Percentiles rank a stretch among this genome's conserved stretches.
Evolutionary conservation across 352 stramenopile genomes (phyloP).

Genomic region (Phytophthora litchii): DNA sequence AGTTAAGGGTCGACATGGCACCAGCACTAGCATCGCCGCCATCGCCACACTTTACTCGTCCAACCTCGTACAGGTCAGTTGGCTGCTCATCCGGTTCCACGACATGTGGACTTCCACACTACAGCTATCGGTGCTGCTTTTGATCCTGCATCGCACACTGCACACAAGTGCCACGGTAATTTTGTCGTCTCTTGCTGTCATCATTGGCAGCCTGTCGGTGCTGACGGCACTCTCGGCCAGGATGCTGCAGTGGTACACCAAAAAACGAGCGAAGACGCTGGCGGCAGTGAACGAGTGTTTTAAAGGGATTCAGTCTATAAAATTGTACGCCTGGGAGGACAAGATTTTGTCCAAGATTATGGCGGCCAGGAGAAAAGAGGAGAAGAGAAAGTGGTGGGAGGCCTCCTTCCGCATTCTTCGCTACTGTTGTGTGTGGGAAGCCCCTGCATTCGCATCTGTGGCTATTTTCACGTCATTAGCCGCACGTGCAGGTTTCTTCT

Average conservation of each 20-base stretch:
- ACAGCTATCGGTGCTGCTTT: constrained; percentile 38
- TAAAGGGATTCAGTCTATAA: constrained; percentile 49
- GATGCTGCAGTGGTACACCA: constrained; percentile 39
- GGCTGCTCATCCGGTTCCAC: constrained; percentile 42
- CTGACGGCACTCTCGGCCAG: constrained; percentile 28
- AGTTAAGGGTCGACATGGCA: constrained; percentile 30
- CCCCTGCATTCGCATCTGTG: constrained; percentile 39
- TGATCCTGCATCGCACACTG: constrained; percentile 37
- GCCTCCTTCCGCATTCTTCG: constrained; percentile 34
- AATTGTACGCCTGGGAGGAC: constrained; percentile 51
- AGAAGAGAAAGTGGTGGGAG: constrained; percentile 32
- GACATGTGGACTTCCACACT: constrained; percentile 39
- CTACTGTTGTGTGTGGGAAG: constrained; percentile 46
- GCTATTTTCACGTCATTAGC: constrained; percentile 42
- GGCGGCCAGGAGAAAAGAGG: constrained; percentile 36
- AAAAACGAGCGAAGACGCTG: constrained; percentile 46
- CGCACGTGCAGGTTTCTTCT: constrained; percentile 31
- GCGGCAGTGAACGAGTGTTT: constrained; percentile 48
- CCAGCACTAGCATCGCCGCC: constrained; percentile 38
- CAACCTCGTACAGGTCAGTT: constrained; percentile 39
- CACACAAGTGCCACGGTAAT: constrained; percentile 36
- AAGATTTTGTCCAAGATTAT: constrained; percentile 49
- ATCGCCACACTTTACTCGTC: constrained; percentile 53
- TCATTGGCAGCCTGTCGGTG: constrained; percentile 35
- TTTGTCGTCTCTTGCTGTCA: constrained; percentile 24